Percentiles rank a stretch among this genome's conserved stretches.
Conservation (phyloP, 2,329 filamentous ascomycete genomes). For the Dothideomycetidae sp. region DNA sequence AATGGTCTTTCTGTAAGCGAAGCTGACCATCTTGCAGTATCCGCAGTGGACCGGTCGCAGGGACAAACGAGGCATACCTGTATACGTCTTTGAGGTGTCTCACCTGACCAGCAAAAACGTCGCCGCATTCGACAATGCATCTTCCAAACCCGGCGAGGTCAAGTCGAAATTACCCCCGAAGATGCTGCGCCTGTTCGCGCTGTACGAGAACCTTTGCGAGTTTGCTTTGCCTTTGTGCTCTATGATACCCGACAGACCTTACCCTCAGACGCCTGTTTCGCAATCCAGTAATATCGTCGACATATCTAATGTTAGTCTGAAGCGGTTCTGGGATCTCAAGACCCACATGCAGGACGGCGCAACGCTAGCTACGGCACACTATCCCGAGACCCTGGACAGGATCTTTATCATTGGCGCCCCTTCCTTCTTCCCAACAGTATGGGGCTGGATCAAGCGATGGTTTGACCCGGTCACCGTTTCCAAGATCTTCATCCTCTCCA, state of each 20-base stretch:
- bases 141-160: constrained; percentile 39
- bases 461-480: constrained; percentile 80
- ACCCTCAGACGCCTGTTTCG: constrained; percentile 72
- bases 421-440: constrained; percentile 79
- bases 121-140: constrained; percentile 57
- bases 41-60: constrained; percentile 90
- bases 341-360: constrained; percentile 87
- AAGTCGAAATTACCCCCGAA: constrained; percentile 57
- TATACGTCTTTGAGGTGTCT: constrained; percentile 81
- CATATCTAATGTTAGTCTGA: constrained; percentile 71
- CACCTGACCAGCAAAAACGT: constrained; percentile 73
- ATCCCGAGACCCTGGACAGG: constrained; percentile 82
- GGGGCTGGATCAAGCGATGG: constrained; percentile 93
- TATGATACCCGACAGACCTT: constrained; percentile 53
- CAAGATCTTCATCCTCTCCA: constrained; percentile 83
- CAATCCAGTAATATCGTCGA: constrained; percentile 93
- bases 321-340: constrained; percentile 94
- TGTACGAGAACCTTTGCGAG: constrained; percentile 83
- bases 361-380: constrained; percentile 78
- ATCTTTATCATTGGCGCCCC: constrained; percentile 84
- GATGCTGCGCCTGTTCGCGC: constrained; percentile 72
- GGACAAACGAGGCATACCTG: constrained; percentile 78
- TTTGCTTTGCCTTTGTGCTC: constrained; percentile 80
- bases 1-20: no score
- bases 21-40: constrained; percentile 52